These are phyloP conservation scores for Cichorium intybus DNA, from an alignment of 140 eudicot genomes.

Conservation along the genomic window DNA sequence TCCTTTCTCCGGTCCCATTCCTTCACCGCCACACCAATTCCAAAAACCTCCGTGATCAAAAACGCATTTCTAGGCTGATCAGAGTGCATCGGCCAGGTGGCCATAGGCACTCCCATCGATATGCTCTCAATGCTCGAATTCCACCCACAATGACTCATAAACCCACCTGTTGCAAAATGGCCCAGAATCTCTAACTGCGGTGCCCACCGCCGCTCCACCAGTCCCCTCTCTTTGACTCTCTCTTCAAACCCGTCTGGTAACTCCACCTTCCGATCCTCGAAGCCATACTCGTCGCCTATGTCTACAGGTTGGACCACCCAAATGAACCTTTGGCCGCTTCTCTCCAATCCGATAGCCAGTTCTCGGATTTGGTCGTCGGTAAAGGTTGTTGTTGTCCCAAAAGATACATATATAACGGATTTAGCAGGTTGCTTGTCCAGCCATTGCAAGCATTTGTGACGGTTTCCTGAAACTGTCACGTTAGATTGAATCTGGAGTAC, in stretches of 20 bases:
- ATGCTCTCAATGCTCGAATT: slow-evolving; percentile 5
- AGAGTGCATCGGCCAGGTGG: slow-evolving; percentile 7
- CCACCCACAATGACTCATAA: slow-evolving; percentile 13
- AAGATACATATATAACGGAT: slow-evolving; percentile 7
- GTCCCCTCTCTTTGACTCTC: background rate
- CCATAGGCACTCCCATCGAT: slow-evolving; percentile 1
- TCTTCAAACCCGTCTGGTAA: slow-evolving; percentile 15
- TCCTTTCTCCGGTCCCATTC: background rate
- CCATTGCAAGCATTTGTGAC: slow-evolving; percentile 21
- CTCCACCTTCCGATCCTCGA: background rate
- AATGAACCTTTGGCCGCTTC: slow-evolving; percentile 1
- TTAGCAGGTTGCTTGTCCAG: background rate
- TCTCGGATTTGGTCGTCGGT: background rate
- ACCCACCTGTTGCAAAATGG: slow-evolving; percentile 3
- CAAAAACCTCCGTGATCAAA: background rate
- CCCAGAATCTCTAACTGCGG: background rate
- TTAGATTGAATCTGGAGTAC: background rate
- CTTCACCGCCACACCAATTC: background rate
- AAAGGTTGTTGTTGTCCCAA: slow-evolving; percentile 12
- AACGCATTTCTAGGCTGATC: slow-evolving; percentile 11
- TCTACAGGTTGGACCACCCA: slow-evolving; percentile 16
- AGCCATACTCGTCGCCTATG: background rate
- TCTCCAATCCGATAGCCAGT: slow-evolving; percentile 5
- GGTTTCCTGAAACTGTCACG: background rate
- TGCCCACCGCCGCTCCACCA: background rate